phyloP scores from a whole-genome alignment of 495 filamentous ascomycete genomes.

The Lasiosphaeris hirsuta region DNA sequence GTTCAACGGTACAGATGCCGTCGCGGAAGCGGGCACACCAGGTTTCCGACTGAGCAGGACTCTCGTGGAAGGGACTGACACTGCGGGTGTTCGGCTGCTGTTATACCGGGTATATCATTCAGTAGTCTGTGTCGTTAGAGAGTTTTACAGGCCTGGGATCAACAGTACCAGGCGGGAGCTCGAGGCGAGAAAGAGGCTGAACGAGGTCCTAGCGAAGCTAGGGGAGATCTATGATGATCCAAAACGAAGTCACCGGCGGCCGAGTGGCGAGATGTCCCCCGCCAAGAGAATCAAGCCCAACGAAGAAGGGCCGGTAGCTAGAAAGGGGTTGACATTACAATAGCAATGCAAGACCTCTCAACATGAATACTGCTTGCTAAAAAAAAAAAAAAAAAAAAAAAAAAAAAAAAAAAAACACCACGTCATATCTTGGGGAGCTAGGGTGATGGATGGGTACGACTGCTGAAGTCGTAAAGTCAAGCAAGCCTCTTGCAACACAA shows the following conservation, averaged over 20 bases:
- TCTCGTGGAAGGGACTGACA: constrained; percentile 37
- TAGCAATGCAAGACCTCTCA: too few relatives aligned
- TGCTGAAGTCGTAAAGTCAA: too few relatives aligned
- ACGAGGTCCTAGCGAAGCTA: constrained; percentile 29
- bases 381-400: too few relatives aligned
- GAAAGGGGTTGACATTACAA: neutral
- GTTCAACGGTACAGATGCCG: constrained; percentile 9
- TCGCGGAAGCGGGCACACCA: too few relatives aligned
- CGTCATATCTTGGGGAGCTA: neutral
- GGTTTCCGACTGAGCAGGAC: neutral
- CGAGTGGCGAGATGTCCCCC: constrained; percentile 32
- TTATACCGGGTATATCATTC: constrained; percentile 51
- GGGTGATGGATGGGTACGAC: too few relatives aligned
- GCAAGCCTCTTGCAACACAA: too few relatives aligned
- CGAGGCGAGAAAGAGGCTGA: constrained; percentile 43
- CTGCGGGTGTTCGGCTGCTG: constrained; percentile 35
- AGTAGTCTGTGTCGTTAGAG: constrained; percentile 39
- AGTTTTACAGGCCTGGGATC: constrained; percentile 46
- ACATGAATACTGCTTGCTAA: too few relatives aligned
- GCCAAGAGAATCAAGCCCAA: constrained; percentile 28
- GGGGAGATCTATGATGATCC: constrained; percentile 34
- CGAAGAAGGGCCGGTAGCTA: neutral
- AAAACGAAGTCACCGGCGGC: constrained; percentile 28
- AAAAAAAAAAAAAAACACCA: too few relatives aligned
- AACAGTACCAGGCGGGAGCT: constrained; percentile 46